A percentile compares a stretch with the other conserved stretches of the same genome.
Conservation (phyloP, 1,284 basidiomycete genomes). For the Cutaneotrichosporon curvatum region DNA sequence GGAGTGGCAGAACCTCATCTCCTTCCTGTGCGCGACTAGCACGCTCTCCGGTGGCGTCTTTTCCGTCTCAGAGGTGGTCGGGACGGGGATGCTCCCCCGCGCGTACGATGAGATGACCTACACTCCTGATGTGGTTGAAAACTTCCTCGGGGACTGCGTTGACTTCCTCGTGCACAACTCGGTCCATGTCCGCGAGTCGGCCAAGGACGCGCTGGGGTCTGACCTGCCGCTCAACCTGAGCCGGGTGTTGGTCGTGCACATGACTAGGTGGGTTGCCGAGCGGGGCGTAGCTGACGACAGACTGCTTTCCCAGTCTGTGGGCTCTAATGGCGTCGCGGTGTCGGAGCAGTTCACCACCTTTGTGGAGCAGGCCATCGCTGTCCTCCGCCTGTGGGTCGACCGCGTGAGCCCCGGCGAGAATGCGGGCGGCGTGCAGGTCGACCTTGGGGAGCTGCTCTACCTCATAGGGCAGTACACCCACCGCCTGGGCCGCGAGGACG, state of each 20-base stretch:
- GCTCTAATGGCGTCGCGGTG: constrained; percentile 47
- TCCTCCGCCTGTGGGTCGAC: constrained; percentile 69
- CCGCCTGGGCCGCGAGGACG: constrained; percentile 53
- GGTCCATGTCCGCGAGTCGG: constrained; percentile 62
- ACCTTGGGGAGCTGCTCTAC: constrained; percentile 61
- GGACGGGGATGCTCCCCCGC: constrained; percentile 60
- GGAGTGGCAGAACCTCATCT: constrained; percentile 79
- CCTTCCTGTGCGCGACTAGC: constrained; percentile 70
- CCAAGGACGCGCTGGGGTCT: constrained; percentile 68
- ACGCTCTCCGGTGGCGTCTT: constrained; percentile 52
- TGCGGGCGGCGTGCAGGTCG: constrained; percentile 58
- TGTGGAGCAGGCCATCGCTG: constrained; percentile 63
- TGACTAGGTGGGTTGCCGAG: constrained; percentile 60
- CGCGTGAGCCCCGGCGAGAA: constrained; percentile 57
- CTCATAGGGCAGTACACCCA: constrained; percentile 61
- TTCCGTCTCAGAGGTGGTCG: constrained; percentile 54
- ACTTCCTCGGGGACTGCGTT: constrained; percentile 65
- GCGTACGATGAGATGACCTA: constrained; percentile 55
- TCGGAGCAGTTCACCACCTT: constrained; percentile 59
- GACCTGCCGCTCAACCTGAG: constrained; percentile 68
- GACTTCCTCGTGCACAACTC: constrained; percentile 59
- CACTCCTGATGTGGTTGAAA: constrained; percentile 53
- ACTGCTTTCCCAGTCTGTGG: constrained; percentile 28
- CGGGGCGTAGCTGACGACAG: constrained; percentile 11
- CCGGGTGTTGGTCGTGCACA: constrained; percentile 58